A percentile compares a stretch with the other conserved stretches of the same genome.
Evolutionary conservation across 768 basidiomycete species (phyloP).

Genomic region (Termitomyces sp.): DNA sequence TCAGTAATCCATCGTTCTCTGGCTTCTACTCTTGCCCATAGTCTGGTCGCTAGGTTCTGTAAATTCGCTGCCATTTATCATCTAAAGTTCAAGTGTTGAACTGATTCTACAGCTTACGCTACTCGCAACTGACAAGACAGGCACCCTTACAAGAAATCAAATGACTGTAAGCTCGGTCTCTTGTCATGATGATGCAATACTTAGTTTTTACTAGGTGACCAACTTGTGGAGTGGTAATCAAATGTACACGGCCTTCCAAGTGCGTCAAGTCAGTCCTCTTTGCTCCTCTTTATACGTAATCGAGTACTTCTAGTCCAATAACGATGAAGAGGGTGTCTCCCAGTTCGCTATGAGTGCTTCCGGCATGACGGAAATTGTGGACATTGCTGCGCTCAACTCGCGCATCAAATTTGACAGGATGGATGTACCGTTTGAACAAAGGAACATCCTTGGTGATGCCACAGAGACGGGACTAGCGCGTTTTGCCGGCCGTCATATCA

Average conservation of each 20-base stretch:
- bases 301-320: conserved; percentile 43
- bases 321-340: conserved; percentile 50
- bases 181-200: not conserved
- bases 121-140: conserved; percentile 69
- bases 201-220: conserved; percentile 35
- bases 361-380: conserved; percentile 63
- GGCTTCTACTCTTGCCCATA: conserved; percentile 23
- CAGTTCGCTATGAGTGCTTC: conserved; percentile 44
- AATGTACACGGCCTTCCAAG: conserved; percentile 65
- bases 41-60: conserved; percentile 29
- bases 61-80: conserved; percentile 5
- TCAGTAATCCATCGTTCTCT: conserved; percentile 32
- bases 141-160: conserved; percentile 65
- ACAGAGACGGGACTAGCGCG: conserved; percentile 70
- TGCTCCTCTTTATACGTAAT: not conserved
- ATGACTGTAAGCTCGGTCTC: conserved; percentile 46
- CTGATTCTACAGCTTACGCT: conserved; percentile 46
- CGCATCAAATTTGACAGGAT: conserved; percentile 64
- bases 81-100: conserved; percentile 1
- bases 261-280: conserved; percentile 12
- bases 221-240: conserved; percentile 59
- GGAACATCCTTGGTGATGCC: conserved; percentile 65
- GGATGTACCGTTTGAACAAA: conserved; percentile 56
- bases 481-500: conserved; percentile 54
- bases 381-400: conserved; percentile 62